These are phyloP conservation scores for Symmetrospora coprosmae DNA, from an alignment of 768 basidiomycete genomes.

Conservation along the genomic window DNA sequence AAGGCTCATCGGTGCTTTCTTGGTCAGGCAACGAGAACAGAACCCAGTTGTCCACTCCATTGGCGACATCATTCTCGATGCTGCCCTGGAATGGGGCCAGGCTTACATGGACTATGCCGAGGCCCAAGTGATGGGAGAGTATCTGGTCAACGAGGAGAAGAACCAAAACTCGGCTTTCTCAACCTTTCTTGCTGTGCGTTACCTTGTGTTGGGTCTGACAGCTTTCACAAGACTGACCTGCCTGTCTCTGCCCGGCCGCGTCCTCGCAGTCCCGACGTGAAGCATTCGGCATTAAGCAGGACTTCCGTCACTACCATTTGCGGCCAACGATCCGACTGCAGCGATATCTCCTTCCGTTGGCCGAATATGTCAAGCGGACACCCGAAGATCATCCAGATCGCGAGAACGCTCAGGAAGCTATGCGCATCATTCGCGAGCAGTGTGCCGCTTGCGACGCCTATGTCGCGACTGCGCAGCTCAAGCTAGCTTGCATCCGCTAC, in stretches of 20 bases:
- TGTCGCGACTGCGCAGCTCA: conserved; percentile 31
- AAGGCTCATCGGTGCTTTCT: conserved; percentile 68
- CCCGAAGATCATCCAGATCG: conserved; percentile 63
- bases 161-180: conserved; percentile 68
- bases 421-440: conserved; percentile 64
- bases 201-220: conserved; percentile 44
- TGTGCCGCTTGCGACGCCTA: conserved; percentile 34
- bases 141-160: conserved; percentile 69
- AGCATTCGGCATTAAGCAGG: conserved; percentile 47
- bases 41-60: conserved; percentile 66
- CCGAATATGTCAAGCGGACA: conserved; percentile 62
- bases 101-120: conserved; percentile 62
- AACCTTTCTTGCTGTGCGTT: conserved; percentile 66
- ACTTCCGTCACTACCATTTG: conserved; percentile 86
- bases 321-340: conserved; percentile 78
- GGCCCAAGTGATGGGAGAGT: conserved; percentile 56
- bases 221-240: no score
- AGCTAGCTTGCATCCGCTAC: conserved; percentile 4
- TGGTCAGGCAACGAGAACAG: conserved; percentile 74
- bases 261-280: conserved; percentile 11
- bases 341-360: conserved; percentile 74
- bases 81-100: conserved; percentile 71
- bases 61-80: conserved; percentile 75
- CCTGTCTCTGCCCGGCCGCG: background rate
- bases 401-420: conserved; percentile 64